A percentile compares a stretch with the other conserved stretches of the same genome.
These are phyloP conservation scores for Xylariaceae sp. DNA, from an alignment of 2,329 filamentous ascomycete species.

Conservation along the genomic window DNA sequence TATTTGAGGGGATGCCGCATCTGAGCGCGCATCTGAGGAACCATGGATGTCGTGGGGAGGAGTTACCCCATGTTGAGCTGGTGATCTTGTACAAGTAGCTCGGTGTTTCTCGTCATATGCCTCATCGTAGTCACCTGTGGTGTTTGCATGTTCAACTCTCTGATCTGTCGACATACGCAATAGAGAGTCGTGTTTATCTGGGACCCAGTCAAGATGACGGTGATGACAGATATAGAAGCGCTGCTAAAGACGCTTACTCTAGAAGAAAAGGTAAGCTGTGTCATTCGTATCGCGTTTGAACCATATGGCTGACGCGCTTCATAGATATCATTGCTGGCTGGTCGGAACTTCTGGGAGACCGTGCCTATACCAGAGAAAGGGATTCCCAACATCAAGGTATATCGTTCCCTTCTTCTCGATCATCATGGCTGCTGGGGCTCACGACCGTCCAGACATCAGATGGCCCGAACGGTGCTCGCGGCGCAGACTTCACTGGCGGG, in stretches of 20 bases:
- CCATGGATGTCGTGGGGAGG: not conserved
- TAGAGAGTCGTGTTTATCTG: not conserved
- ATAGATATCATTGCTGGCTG: constrained; percentile 42
- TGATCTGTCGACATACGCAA: not conserved
- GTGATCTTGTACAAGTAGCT: not conserved
- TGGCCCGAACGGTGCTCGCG: constrained; percentile 66
- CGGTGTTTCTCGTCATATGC: not conserved
- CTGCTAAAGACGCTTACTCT: constrained; percentile 37
- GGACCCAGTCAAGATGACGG: not conserved
- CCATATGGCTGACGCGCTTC: too few species aligned
- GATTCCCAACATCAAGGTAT: constrained; percentile 62
- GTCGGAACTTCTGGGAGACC: constrained; percentile 68
- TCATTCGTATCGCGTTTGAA: too few species aligned
- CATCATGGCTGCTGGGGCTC: too few species aligned
- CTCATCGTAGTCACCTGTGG: not conserved
- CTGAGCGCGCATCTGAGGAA: not conserved
- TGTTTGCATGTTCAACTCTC: not conserved
- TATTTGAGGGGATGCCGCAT: not conserved
- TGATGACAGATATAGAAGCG: constrained; percentile 6
- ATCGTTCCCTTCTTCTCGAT: too few species aligned
- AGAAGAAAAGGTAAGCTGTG: constrained; percentile 50
- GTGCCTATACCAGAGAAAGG: constrained; percentile 58
- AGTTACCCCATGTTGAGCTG: not conserved
- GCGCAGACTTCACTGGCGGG: constrained; percentile 34
- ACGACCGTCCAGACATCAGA: constrained; percentile 40